Evolutionary conservation across 306 rosid genomes (phyloP).

Genomic region (Vigna reflexopilosa): DNA sequence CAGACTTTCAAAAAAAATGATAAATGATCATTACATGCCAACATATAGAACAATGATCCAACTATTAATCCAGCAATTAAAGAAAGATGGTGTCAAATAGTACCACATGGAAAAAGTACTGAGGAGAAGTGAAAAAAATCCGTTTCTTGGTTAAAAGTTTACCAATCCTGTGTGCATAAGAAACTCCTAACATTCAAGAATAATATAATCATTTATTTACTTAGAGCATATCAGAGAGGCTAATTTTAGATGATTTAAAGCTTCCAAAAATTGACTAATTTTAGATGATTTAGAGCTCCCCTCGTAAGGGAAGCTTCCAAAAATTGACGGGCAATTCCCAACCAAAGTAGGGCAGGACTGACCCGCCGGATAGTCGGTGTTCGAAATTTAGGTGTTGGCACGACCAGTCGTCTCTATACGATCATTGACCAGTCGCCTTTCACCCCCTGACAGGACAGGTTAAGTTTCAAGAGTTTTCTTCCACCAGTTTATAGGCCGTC

Average conservation of each 20-base stretch:
- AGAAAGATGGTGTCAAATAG: constrained; percentile 42
- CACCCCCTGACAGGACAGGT: constrained; percentile 88
- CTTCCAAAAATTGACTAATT: too few species aligned
- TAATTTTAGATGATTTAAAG: too few species aligned
- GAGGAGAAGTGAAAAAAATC: background rate
- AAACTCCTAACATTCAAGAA: too few species aligned
- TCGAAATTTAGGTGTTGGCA: constrained; percentile 68
- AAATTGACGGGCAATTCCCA: constrained; percentile 75
- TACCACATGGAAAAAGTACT: background rate
- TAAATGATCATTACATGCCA: constrained; percentile 97
- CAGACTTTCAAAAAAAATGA: constrained; percentile 86
- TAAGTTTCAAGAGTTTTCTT: rapidly evolving
- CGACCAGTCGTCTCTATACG: constrained; percentile 77
- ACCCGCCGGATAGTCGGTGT: constrained; percentile 53
- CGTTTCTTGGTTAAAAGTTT: too few species aligned
- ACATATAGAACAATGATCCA: constrained; percentile 95
- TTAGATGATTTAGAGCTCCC: background rate
- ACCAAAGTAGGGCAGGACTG: constrained; percentile 61
- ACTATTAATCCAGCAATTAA: constrained; percentile 70
- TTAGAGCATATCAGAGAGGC: too few species aligned
- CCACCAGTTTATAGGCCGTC: background rate
- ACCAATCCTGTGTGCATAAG: too few species aligned
- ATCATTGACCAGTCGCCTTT: constrained; percentile 71
- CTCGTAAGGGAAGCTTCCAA: constrained; percentile 52
- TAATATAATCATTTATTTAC: too few species aligned